These are phyloP conservation scores for Auricularia cornea DNA, from an alignment of 768 basidiomycete genomes.

Conservation along the genomic window DNA sequence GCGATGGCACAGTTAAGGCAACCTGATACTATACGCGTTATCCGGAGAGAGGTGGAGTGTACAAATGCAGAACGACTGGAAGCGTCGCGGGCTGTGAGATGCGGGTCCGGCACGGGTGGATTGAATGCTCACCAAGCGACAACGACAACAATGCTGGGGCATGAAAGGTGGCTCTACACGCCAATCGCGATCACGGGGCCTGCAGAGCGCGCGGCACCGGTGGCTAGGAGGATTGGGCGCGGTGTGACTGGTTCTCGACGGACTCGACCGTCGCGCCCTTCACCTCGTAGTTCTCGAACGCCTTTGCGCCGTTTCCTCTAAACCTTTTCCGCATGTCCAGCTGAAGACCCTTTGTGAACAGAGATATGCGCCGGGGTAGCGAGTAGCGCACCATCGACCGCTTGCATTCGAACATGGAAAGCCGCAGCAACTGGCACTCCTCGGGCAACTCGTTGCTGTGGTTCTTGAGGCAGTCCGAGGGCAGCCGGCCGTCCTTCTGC, in stretches of 20 bases:
- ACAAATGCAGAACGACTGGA: no score
- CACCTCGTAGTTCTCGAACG: background rate
- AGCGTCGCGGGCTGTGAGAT: no score
- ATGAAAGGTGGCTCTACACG: no score
- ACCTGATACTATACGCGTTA: no score
- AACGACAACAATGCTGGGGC: no score
- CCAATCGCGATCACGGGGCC: no score
- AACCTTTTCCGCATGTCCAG: slow-evolving; percentile 82
- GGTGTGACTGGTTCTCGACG: background rate
- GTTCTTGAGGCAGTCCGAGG: slow-evolving; percentile 75
- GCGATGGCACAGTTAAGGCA: no score
- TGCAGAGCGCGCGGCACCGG: no score
- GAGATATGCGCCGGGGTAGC: background rate
- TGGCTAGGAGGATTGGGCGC: background rate
- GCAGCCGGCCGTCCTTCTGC: slow-evolving; percentile 63
- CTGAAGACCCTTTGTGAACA: slow-evolving; percentile 26
- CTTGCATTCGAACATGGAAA: slow-evolving; percentile 86
- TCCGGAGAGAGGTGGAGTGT: no score
- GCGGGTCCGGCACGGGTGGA: no score
- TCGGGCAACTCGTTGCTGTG: slow-evolving; percentile 72
- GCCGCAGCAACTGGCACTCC: slow-evolving; percentile 68
- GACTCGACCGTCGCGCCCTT: background rate
- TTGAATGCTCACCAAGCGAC: no score
- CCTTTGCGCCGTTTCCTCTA: slow-evolving; percentile 44
- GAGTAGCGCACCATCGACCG: slow-evolving; percentile 63